These are phyloP conservation scores for Allomyces javanicus DNA, from an alignment of 192 early-diverging fungal species.

Conservation along the genomic window DNA sequence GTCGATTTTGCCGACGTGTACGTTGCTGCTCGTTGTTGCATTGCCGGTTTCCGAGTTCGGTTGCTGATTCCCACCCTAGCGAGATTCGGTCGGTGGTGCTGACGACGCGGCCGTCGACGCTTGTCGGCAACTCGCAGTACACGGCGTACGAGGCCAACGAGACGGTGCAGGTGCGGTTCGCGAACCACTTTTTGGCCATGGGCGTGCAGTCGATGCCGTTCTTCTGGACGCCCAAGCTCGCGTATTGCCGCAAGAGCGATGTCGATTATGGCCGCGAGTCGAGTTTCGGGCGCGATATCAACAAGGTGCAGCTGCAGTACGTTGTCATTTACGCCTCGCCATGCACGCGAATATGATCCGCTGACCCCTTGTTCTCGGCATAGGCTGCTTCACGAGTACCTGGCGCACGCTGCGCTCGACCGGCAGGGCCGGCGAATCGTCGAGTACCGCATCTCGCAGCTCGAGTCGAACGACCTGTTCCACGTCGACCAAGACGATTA, in stretches of 20 bases:
- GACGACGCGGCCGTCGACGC: too few relatives aligned
- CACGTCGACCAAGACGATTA: neutral
- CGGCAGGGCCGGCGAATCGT: neutral
- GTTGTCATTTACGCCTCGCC: too few relatives aligned
- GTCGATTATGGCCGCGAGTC: slow-evolving; percentile 1
- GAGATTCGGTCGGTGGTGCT: neutral
- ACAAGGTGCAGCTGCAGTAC: neutral
- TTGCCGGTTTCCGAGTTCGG: neutral
- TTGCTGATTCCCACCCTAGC: neutral
- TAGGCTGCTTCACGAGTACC: neutral
- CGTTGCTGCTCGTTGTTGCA: too few relatives aligned
- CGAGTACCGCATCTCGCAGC: neutral
- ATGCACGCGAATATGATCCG: too few relatives aligned
- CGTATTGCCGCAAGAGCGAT: neutral
- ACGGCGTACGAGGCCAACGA: neutral
- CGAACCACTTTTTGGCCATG: neutral
- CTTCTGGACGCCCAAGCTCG: neutral
- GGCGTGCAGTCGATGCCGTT: neutral
- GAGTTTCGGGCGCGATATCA: neutral
- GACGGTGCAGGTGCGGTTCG: neutral
- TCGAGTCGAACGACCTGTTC: neutral
- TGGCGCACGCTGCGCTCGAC: neutral
- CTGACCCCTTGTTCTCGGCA: too few relatives aligned
- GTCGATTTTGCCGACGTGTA: neutral
- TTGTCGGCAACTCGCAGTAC: too few relatives aligned